A percentile compares a stretch with the other conserved stretches of the same genome.
phyloP scores from a whole-genome alignment of 805 yeast species.

The Torulaspora delbrueckii region DNA sequence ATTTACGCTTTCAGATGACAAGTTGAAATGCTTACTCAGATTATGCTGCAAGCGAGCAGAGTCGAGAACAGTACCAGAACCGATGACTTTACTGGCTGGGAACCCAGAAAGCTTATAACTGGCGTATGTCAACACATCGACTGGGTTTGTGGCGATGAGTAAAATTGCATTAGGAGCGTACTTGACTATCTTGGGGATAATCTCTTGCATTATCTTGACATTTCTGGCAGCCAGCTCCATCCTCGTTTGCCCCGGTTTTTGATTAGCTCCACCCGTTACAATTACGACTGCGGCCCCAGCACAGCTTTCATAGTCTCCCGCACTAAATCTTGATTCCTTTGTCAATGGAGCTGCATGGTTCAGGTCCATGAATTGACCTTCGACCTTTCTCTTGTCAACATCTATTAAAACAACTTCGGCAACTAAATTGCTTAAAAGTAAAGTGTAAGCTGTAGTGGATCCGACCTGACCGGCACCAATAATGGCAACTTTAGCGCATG shows the following conservation, averaged over 20 bases:
- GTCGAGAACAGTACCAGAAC: slow-evolving; percentile 12
- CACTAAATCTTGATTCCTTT: slow-evolving; percentile 2
- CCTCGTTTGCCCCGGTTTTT: slow-evolving; percentile 11
- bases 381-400: slow-evolving; percentile 8
- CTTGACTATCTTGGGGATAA: slow-evolving; percentile 12
- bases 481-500: slow-evolving; percentile 7
- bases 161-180: slow-evolving; percentile 11
- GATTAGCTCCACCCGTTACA: slow-evolving; percentile 13
- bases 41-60: slow-evolving; percentile 11
- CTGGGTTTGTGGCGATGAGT: slow-evolving; percentile 15
- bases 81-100: slow-evolving; percentile 9
- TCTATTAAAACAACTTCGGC: slow-evolving; percentile 12
- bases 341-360: slow-evolving; percentile 12
- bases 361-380: slow-evolving; percentile 13
- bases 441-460: slow-evolving; percentile 12
- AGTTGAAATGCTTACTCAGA: slow-evolving; percentile 7
- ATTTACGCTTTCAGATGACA: slow-evolving; percentile 9
- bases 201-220: slow-evolving; percentile 10
- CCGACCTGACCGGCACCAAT: slow-evolving; percentile 12
- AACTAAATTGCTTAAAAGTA: slow-evolving; percentile 9
- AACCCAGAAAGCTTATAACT: slow-evolving; percentile 8
- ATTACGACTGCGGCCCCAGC: slow-evolving; percentile 12
- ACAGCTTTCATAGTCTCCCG: slow-evolving; percentile 9
- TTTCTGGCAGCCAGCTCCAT: slow-evolving; percentile 13
- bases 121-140: slow-evolving; percentile 12